Base-by-base conservation (phyloP, 2,329 filamentous ascomycete genomes). In the Westerdykella aurantiaca region DNA sequence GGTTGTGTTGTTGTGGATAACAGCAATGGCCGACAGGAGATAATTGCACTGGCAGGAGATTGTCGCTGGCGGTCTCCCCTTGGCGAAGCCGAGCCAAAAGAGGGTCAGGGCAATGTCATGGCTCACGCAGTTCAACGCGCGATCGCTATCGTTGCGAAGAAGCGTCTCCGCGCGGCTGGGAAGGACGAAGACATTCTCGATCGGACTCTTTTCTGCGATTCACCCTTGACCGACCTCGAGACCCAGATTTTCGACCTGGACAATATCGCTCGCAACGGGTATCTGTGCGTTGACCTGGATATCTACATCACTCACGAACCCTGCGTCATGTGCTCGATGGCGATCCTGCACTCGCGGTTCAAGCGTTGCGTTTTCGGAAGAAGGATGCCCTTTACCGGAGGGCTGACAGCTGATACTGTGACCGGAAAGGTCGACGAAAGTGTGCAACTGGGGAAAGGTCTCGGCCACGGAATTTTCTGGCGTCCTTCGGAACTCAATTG, bases 321-420 rank as follows among this genome's bases (percentile, higher is more conserved):
- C 5, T 98, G 93, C 64, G 80, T 95, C 47, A 94, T 95, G 80
- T 98, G 93, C 69, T 88, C 86, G 31, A 97, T 97, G 93, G 93
- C 88, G 1, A 85, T 97, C 55, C 76, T 97, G 17, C 90, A 97
- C 64, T 96, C 91, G 7, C 81, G 93, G 40, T 95, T 98, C 76
- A 83, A 87, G 37, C 83, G 85, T 42, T 86, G 90, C 41, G 78
- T 95, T 33, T 95, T 95, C 68, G 81, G 80, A 50, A 77, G 82
- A 49, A 80, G 86, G 43, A 93, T 95, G 85, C 78, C 79, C 38
- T 72, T 80, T 50, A 94, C 86, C 11, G 91, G 91, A 39, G 90
- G 88, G 35, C 75, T 96, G 70, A 85, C 84, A 57, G 84, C 88
- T 17, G 88, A 95, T 52, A 64, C 68, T 2, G 33, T 35, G 10